Evolutionary conservation across 345 rosid genomes (phyloP).

Genomic region (Brassica incana): DNA sequence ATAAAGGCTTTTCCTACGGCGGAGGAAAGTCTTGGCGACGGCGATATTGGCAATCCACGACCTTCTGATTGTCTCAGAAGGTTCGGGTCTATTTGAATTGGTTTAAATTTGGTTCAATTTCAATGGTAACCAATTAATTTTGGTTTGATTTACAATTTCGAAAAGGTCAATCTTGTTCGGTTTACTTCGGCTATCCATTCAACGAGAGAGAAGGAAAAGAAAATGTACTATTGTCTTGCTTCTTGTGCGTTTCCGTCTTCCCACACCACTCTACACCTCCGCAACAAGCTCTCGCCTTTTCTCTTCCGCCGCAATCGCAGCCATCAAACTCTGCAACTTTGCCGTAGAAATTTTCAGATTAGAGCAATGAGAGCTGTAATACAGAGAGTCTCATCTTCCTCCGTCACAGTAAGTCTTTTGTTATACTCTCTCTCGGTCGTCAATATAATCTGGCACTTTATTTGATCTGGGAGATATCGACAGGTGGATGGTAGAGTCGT

Average conservation of each 20-base stretch:
- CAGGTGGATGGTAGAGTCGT: constrained; percentile 77
- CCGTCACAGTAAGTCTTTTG: constrained; percentile 53
- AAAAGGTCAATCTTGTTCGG: background rate
- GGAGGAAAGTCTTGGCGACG: background rate
- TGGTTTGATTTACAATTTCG: background rate
- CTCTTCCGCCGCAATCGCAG: constrained; percentile 30
- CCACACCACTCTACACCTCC: constrained; percentile 5
- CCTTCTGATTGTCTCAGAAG: background rate
- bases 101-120: background rate
- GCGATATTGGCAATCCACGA: background rate
- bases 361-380: constrained; percentile 85
- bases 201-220: background rate
- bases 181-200: constrained; percentile 2
- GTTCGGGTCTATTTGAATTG: background rate
- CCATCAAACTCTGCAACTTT: constrained; percentile 4
- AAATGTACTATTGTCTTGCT: constrained; percentile 30
- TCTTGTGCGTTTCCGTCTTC: constrained; percentile 17
- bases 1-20: background rate
- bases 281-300: constrained; percentile 25
- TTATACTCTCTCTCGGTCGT: background rate
- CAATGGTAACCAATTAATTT: background rate
- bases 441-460: background rate
- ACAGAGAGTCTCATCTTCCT: constrained; percentile 79
- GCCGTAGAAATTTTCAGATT: constrained; percentile 34
- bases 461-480: background rate